Evolutionary conservation across 306 rosid species (phyloP).

Genomic region (Cicer bijugum): DNA sequence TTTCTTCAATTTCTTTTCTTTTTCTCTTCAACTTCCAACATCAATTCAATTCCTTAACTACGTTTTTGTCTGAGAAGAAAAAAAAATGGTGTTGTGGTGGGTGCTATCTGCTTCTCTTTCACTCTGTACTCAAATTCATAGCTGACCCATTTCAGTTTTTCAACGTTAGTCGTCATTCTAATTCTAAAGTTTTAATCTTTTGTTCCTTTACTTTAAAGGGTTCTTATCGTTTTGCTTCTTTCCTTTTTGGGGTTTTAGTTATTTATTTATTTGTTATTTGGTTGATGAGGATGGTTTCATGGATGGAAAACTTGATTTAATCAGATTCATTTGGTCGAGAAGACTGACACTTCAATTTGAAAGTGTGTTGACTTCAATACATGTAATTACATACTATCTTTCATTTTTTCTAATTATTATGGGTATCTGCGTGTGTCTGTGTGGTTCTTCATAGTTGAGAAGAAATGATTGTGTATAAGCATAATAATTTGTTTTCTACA

Average conservation of each 20-base stretch:
- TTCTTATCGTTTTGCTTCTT: slow-evolving; percentile 30
- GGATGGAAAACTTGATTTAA: too few relatives aligned
- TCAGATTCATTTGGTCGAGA: slow-evolving; percentile 22
- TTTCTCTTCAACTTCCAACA: slow-evolving; percentile 3
- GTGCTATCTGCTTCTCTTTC: slow-evolving; percentile 26
- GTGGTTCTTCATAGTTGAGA: not conserved
- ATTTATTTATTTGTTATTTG: not conserved
- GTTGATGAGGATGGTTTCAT: slow-evolving; percentile 23
- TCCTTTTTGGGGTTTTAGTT: not conserved
- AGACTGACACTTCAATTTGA: not conserved
- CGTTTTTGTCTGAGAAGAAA: slow-evolving; percentile 7
- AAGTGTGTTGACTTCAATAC: too few relatives aligned
- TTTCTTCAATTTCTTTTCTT: not conserved
- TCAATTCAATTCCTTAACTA: slow-evolving; percentile 26
- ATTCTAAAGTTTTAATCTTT: slow-evolving; percentile 40
- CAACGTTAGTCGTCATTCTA: slow-evolving; percentile 42
- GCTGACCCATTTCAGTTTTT: slow-evolving; percentile 50
- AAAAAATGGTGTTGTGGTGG: slow-evolving; percentile 1
- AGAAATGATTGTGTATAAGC: slow-evolving; percentile 24
- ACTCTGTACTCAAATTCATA: slow-evolving; percentile 36
- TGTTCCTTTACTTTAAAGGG: slow-evolving; percentile 34
- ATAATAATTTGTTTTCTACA: not conserved
- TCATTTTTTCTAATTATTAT: too few relatives aligned
- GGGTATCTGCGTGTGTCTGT: too few relatives aligned
- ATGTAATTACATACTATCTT: too few relatives aligned